Evolutionary conservation across 441 rosid species (phyloP).

Genomic region (Manihot esculenta): DNA sequence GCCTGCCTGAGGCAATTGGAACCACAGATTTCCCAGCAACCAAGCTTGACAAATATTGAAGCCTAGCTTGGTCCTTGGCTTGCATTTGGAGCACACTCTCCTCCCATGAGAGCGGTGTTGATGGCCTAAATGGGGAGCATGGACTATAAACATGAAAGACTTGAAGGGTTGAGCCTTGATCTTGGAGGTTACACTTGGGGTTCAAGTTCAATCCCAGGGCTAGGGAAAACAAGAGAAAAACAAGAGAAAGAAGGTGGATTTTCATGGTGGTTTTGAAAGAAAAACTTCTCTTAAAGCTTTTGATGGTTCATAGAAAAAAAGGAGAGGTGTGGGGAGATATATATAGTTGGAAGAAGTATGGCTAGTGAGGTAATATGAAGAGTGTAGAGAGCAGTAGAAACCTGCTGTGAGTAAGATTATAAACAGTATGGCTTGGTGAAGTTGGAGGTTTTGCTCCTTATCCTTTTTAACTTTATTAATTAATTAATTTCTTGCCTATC

Average conservation of each 20-base stretch:
- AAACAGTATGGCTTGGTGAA: too few relatives aligned
- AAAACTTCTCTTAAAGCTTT: too few relatives aligned
- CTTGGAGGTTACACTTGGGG: constrained; percentile 45
- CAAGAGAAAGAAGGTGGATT: constrained; percentile 28
- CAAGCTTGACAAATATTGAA: constrained; percentile 65
- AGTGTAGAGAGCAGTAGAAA: background rate
- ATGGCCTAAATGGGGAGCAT: constrained; percentile 69
- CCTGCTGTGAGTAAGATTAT: too few relatives aligned
- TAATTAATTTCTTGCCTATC: too few relatives aligned
- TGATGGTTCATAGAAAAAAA: background rate
- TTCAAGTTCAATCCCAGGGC: constrained; percentile 27
- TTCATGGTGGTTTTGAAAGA: constrained; percentile 31
- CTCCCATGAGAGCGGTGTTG: constrained; percentile 69
- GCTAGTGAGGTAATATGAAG: background rate
- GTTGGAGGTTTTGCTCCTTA: too few relatives aligned
- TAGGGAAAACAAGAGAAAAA: constrained; percentile 33
- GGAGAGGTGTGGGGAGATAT: background rate
- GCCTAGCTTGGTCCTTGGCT: constrained; percentile 70
- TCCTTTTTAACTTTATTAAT: too few relatives aligned
- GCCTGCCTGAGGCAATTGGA: constrained; percentile 84
- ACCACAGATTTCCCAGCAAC: constrained; percentile 61
- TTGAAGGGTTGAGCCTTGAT: constrained; percentile 64
- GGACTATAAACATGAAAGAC: constrained; percentile 75
- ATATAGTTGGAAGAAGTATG: constrained; percentile 14
- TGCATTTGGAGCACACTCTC: constrained; percentile 59